These are phyloP conservation scores for Ceratocystiopsis minuta DNA, from an alignment of 2,329 filamentous ascomycete genomes.

Conservation along the genomic window DNA sequence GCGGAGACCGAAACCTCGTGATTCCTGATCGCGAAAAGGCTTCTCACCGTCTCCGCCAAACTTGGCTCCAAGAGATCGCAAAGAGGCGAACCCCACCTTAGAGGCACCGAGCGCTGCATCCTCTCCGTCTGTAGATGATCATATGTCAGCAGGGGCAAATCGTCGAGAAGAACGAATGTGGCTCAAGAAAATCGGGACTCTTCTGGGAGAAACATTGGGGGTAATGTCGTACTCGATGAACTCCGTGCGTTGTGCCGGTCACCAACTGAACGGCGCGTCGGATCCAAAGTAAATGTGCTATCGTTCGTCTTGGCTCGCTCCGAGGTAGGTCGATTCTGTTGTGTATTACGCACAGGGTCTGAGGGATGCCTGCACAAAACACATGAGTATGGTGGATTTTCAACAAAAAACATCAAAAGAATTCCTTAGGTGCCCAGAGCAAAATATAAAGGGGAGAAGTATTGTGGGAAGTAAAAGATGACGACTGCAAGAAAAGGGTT, in stretches of 20 bases:
- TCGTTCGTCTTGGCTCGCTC: constrained; percentile 23
- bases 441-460: constrained; percentile 3
- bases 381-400: too few relatives aligned
- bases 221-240: constrained; percentile 29
- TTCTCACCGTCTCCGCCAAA: constrained; percentile 33
- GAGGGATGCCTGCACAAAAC: constrained; percentile 2
- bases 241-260: constrained; percentile 39
- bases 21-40: constrained; percentile 29
- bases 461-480: neutral
- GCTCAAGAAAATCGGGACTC: too few relatives aligned
- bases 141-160: constrained; percentile 9
- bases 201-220: neutral
- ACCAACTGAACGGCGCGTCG: constrained; percentile 30
- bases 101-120: constrained; percentile 77
- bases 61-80: constrained; percentile 14
- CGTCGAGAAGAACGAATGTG: neutral
- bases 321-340: constrained; percentile 27
- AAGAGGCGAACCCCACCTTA: constrained; percentile 58
- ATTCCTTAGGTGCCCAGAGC: too few relatives aligned
- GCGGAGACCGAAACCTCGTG: constrained; percentile 41
- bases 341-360: constrained; percentile 2
- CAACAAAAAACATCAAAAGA: too few relatives aligned
- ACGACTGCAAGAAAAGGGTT: neutral
- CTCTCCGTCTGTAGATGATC: constrained; percentile 37
- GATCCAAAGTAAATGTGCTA: constrained; percentile 28